A percentile compares a stretch with the other conserved stretches of the same genome.
Evolutionary conservation across 2,329 filamentous ascomycete genomes (phyloP).

Genomic region (Phyllosticta citriasiana): DNA sequence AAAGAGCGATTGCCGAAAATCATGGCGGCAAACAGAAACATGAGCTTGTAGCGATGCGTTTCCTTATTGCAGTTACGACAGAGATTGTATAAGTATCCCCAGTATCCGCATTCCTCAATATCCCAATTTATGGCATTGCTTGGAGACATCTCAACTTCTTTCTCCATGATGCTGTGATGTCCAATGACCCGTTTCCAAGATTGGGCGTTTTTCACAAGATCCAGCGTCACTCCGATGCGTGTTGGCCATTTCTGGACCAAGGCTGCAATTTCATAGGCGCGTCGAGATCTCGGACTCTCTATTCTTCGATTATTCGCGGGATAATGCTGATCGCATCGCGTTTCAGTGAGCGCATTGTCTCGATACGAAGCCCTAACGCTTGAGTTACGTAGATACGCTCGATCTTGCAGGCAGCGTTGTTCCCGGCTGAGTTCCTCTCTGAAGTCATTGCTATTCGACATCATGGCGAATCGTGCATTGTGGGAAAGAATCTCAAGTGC

Average conservation of each 20-base stretch:
- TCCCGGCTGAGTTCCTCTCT: constrained; percentile 23
- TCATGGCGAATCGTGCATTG: constrained; percentile 28
- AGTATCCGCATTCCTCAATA: neutral
- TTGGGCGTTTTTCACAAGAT: neutral
- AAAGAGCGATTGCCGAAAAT: neutral
- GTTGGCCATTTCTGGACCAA: constrained; percentile 10
- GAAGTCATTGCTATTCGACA: constrained; percentile 16
- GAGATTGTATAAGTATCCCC: neutral
- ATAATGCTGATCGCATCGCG: constrained; percentile 11
- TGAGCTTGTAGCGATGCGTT: neutral
- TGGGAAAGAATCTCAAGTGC: constrained; percentile 11
- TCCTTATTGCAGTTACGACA: neutral
- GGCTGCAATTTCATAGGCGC: constrained; percentile 12
- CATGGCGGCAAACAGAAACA: neutral
- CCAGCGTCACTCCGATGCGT: neutral
- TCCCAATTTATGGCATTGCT: neutral
- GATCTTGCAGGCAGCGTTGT: constrained; percentile 15
- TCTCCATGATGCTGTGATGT: neutral
- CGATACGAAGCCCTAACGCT: constrained; percentile 21
- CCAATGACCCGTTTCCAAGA: neutral
- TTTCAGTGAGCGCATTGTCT: constrained; percentile 19
- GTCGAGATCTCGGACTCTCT: constrained; percentile 11
- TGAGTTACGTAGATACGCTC: constrained; percentile 22
- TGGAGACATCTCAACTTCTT: too few relatives aligned
- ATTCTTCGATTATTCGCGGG: constrained; percentile 8